Base-by-base conservation (phyloP, 331 rosid species). In the Telfairia occidentalis region DNA sequence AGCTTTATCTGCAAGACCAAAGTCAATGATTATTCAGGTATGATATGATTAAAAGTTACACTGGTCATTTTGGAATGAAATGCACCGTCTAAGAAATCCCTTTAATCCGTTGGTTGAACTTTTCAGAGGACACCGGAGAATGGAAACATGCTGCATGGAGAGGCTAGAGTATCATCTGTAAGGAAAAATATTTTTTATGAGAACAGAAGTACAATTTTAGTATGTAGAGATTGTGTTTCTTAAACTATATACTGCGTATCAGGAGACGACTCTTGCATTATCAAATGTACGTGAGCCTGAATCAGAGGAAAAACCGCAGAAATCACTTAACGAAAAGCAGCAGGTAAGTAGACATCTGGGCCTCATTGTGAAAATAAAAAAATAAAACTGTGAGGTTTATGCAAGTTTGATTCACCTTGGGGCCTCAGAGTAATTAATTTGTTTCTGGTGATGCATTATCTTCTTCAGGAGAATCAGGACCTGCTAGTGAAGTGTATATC, bases 271-370 rank as follows among this genome's bases (percentile, higher is more conserved):
- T 84, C 98, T 85, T 73, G 86, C 89, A 45, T 6, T 86, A 75
- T 82, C 98, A 76, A 85, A 85, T 89, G 85, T 85, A 53, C 98
- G 97, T 13, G 97, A 91, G 82, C 94, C 96, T 54, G 98, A 90
- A 78, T 90, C 97, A 38, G 98, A 93, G 90, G 98, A 94, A 83
- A 93, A 84, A 64, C 97, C 97, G 40, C 98, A 93, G 81, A 93
- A 93, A 84, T 93, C 90, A 75, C 97, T 93, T 58, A 93, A 93
- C 82, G 98, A 93, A 69, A 93, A 93, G 82, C 98, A 93, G 88
- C 97, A 87, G 85, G 98, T 86, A 79, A 82, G 90, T 79, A 85
- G 71, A 59, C 75, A 59, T 70, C 65, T 64, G 53, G 42, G 76
- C 10, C 72, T 54, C 4, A 28, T 23, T 59, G n/a, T n/a, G n/a